These are phyloP conservation scores for Vickermania ingenoplastis DNA, from an alignment of 208 protist species.

Conservation along the genomic window DNA sequence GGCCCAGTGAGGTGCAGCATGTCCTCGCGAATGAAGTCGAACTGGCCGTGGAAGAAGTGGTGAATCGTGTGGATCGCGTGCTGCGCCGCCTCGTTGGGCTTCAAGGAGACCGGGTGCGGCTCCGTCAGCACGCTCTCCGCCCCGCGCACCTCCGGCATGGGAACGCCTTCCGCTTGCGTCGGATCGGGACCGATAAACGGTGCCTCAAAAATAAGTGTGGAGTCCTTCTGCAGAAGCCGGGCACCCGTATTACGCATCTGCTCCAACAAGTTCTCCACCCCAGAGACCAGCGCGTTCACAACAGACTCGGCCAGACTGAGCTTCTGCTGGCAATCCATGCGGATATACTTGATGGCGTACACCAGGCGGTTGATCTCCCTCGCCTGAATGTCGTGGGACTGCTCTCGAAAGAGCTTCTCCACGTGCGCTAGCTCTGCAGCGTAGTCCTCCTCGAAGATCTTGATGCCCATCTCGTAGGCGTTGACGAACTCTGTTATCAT, in stretches of 20 bases:
- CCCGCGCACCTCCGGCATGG: constrained; percentile 10
- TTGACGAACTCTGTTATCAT: constrained; percentile 23
- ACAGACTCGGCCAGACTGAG: constrained; percentile 18
- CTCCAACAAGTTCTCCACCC: constrained; percentile 19
- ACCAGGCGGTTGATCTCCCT: constrained; percentile 23
- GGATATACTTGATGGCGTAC: constrained; percentile 7
- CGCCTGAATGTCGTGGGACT: constrained; percentile 26
- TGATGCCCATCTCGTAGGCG: constrained; percentile 14
- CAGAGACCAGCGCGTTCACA: constrained; percentile 13
- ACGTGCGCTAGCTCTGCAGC: constrained; percentile 12
- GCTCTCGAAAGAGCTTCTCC: constrained; percentile 18
- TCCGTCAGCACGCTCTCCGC: constrained; percentile 10
- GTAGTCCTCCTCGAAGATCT: constrained; percentile 12
- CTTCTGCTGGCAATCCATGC: constrained; percentile 13
- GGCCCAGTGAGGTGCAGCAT: not conserved
- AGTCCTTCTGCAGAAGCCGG: constrained; percentile 11
- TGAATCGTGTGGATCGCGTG: constrained; percentile 6
- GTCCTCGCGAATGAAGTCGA: constrained; percentile 13
- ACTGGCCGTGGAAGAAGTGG: constrained; percentile 8
- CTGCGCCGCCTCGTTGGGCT: constrained; percentile 5
- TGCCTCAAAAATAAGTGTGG: constrained; percentile 19
- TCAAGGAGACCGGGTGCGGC: constrained; percentile 5
- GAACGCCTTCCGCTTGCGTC: not conserved
- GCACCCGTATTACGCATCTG: constrained; percentile 15
- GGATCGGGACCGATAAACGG: constrained; percentile 2